Evolutionary conservation across 768 basidiomycete species (phyloP).

Genomic region (Sarcodon sp.): DNA sequence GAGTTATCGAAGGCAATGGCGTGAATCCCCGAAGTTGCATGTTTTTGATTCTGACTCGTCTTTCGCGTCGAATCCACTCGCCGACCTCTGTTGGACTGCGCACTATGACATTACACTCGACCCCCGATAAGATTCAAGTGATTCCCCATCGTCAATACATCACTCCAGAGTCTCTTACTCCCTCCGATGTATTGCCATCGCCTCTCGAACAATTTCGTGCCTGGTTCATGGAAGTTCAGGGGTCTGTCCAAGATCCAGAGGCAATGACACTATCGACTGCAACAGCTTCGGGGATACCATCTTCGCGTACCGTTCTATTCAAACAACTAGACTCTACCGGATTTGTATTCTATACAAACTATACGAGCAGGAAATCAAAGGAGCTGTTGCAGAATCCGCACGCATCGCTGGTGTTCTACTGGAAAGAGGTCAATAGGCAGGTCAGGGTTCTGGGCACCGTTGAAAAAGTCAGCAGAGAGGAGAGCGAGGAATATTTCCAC

Average conservation of each 20-base stretch:
- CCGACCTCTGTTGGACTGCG: neutral
- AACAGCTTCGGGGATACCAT: conserved; percentile 63
- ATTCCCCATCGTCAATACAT: conserved; percentile 69
- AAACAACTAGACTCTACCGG: conserved; percentile 83
- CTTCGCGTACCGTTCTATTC: conserved; percentile 81
- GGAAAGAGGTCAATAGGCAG: conserved; percentile 71
- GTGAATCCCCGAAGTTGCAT: neutral
- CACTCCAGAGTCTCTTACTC: conserved; percentile 51
- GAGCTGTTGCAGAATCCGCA: conserved; percentile 71
- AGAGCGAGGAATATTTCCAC: conserved; percentile 76
- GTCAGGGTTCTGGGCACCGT: conserved; percentile 79
- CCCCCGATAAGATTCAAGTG: conserved; percentile 48
- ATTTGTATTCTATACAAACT: conserved; percentile 97
- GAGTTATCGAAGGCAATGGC: neutral
- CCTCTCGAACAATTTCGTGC: conserved; percentile 77
- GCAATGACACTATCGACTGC: conserved; percentile 75
- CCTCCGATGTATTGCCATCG: conserved; percentile 41
- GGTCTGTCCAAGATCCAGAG: conserved; percentile 76
- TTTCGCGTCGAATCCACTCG: neutral
- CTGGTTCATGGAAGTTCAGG: conserved; percentile 72
- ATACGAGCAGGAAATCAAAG: conserved; percentile 80
- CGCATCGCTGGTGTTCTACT: conserved; percentile 83
- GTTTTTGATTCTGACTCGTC: neutral
- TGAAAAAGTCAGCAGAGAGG: conserved; percentile 60
- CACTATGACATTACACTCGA: conserved; percentile 30